These are phyloP conservation scores for Aspergillus taichungensis DNA, from an alignment of 495 filamentous ascomycete genomes.

Conservation along the genomic window DNA sequence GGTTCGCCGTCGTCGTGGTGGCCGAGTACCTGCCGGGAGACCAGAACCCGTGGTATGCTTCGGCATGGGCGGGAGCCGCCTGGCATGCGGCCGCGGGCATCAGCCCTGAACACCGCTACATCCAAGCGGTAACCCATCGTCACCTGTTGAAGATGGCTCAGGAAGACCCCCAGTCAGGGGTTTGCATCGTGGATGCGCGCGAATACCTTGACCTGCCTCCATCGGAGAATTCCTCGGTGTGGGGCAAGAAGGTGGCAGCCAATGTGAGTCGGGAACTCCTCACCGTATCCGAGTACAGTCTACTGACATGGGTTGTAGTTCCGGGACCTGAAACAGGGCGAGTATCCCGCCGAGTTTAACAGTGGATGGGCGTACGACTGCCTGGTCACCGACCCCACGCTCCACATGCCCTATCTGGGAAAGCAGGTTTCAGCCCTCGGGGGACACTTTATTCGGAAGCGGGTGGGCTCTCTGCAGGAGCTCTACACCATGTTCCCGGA, in stretches of 20 bases:
- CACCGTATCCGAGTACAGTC: too few species aligned
- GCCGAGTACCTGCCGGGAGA: slow-evolving; percentile 37
- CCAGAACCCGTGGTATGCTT: slow-evolving; percentile 33
- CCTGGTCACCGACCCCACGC: slow-evolving; percentile 33
- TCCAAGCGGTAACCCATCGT: slow-evolving; percentile 33
- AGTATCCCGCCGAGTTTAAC: slow-evolving; percentile 31
- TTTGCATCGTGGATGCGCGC: slow-evolving; percentile 28
- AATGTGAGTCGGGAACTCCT: slow-evolving; percentile 18
- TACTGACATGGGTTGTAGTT: slow-evolving; percentile 20
- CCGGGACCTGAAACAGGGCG: slow-evolving; percentile 22
- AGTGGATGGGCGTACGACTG: slow-evolving; percentile 33
- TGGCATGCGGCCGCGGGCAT: slow-evolving; percentile 38
- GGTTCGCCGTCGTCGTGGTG: slow-evolving; percentile 31
- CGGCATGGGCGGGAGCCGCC: slow-evolving; percentile 38
- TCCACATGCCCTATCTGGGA: slow-evolving; percentile 33
- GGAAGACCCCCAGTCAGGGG: slow-evolving; percentile 27
- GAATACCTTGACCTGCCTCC: slow-evolving; percentile 35
- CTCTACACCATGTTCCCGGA: slow-evolving; percentile 31
- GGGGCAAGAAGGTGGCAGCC: slow-evolving; percentile 31
- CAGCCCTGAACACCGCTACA: slow-evolving; percentile 28
- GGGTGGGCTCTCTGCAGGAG: slow-evolving; percentile 30
- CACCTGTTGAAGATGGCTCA: slow-evolving; percentile 31
- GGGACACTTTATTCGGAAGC: slow-evolving; percentile 29
- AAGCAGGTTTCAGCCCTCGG: slow-evolving; percentile 24
- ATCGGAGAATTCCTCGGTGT: slow-evolving; percentile 24